Base-by-base conservation (phyloP, 768 basidiomycete species). In the Sarcodon sp. region DNA sequence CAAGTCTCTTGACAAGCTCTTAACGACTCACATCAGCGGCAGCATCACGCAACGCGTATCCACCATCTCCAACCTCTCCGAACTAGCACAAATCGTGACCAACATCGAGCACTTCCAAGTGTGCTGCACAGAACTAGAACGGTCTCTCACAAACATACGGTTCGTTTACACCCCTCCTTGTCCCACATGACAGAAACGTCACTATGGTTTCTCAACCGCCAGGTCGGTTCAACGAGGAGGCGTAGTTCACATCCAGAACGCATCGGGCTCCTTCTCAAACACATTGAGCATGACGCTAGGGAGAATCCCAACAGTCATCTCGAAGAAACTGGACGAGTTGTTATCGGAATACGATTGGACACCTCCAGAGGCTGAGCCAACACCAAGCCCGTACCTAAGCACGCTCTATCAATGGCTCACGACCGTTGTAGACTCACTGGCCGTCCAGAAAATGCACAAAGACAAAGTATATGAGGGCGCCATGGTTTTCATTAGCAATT, bases 321-420 rank as follows among this genome's bases (percentile, higher is more conserved):
- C 80, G 7, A 85, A 86, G 16, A 98, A 99, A 61, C 79, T 98
- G 6, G 88, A 94, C 58, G 87, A 91, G 55, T 94, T 94, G 69
- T 71, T 94, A 38, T 85, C 93, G 4, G 89, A 94, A 64, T 97
- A 97, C 61, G 82, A 93, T 57, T 98, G 92, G 92, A 85, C 83
- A 34, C 86, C 90, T 7, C 67, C 70, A 33, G 61, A 68, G 9
- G 76, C 78, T 33, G 83, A 87, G 59, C 71, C 75, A 50, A 79
- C 79, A 34, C 90, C 93, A 39, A 93, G 89, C 75, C 84, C 85
- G 76, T 97, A 97, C 64, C 72, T 98, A 3, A 85, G 90, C 61
- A 94, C 97, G 62, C 77, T 98, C 57, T 78, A 94, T 61, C 92
- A 91, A 61, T 99, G 93, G 87, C 73, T 98, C 46, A 93, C 85